phyloP scores from a whole-genome alignment of 2,329 filamentous ascomycete species.

The Beauveria scarabaeidicola region DNA sequence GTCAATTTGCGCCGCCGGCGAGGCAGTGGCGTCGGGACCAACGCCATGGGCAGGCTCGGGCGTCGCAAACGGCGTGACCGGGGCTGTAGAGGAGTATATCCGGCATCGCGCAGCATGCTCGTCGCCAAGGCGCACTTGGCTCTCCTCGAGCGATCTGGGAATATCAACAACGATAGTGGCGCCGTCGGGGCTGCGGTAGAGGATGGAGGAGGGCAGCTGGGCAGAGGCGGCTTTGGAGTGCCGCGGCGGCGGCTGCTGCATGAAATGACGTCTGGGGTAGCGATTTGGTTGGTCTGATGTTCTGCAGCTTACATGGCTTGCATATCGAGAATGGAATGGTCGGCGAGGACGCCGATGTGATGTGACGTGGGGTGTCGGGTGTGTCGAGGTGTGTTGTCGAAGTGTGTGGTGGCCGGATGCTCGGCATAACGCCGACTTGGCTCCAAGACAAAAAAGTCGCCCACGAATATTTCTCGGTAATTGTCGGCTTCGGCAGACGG shows the following conservation, averaged over 20 bases:
- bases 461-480: slow-evolving; percentile 8
- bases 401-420: not conserved
- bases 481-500: slow-evolving; percentile 6
- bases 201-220: slow-evolving; percentile 19
- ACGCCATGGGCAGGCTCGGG: slow-evolving; percentile 33
- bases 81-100: slow-evolving; percentile 38
- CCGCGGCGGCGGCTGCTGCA: not conserved
- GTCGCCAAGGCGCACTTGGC: slow-evolving; percentile 43
- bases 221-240: not conserved
- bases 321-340: not conserved
- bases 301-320: not conserved
- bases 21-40: slow-evolving; percentile 16
- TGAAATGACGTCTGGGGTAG: not conserved
- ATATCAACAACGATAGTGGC: slow-evolving; percentile 58
- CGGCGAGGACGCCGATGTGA: slow-evolving; percentile 1
- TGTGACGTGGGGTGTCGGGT: not conserved
- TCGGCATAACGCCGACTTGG: slow-evolving; percentile 7
- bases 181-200: slow-evolving; percentile 26
- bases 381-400: not conserved
- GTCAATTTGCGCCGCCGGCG: slow-evolving; percentile 40
- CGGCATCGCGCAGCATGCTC: slow-evolving; percentile 21
- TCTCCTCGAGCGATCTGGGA: slow-evolving; percentile 58
- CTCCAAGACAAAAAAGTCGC: not conserved
- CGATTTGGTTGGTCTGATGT: not conserved
- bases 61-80: slow-evolving; percentile 38